These are phyloP conservation scores for Mucor mucedo DNA, from an alignment of 371 early-diverging fungal species.

Conservation along the genomic window DNA sequence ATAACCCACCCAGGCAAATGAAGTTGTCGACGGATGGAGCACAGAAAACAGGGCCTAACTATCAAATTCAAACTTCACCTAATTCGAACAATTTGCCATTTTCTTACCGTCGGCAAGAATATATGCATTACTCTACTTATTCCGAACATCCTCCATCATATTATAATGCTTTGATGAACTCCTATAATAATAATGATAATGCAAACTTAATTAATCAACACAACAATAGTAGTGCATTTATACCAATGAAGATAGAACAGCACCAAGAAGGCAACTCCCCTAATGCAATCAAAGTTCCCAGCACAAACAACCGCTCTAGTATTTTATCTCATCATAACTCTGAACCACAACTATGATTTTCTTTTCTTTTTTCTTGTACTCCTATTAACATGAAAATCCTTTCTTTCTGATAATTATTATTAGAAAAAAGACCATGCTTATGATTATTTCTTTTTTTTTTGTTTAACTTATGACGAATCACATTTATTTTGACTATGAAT, in stretches of 20 bases:
- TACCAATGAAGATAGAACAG: background rate
- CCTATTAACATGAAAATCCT: background rate
- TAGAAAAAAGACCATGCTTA: conserved; percentile 7
- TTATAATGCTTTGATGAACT: conserved; percentile 11
- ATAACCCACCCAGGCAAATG: background rate
- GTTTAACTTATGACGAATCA: conserved; percentile 4
- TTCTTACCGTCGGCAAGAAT: conserved; percentile 13
- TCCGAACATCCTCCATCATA: conserved; percentile 11
- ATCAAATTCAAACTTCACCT: conserved; percentile 9
- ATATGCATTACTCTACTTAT: conserved; percentile 16
- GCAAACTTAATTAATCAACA: background rate
- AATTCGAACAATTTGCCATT: conserved; percentile 4
- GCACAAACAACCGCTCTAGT: background rate
- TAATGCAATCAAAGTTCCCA: background rate
- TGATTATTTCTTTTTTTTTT: background rate
- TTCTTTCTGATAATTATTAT: background rate
- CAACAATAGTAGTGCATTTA: background rate
- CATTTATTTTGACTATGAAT: background rate
- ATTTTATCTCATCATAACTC: conserved; percentile 6
- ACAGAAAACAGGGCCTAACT: background rate
- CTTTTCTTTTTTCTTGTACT: background rate
- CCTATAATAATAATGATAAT: background rate
- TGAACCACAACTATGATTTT: conserved; percentile 3
- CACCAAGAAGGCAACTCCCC: background rate
- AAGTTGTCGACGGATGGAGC: background rate